Base-by-base conservation (phyloP, 2,329 filamentous ascomycete genomes). In the Ceratocystiopsis sp. region DNA sequence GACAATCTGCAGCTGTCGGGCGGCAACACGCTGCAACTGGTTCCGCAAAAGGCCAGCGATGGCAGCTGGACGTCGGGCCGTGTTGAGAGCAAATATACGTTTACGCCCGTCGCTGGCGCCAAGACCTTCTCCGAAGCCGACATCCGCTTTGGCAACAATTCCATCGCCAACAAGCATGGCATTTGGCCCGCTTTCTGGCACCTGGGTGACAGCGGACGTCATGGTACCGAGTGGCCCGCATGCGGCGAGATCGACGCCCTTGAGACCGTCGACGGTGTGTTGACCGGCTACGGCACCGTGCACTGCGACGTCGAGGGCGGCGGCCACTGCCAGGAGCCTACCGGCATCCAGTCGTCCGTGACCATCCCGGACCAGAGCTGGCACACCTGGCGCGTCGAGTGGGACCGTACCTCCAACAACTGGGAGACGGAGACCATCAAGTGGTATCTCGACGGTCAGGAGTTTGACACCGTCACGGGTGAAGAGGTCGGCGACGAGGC, bases 131-230 rank as follows among this genome's bases (percentile, higher is more conserved):
- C 65, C 29, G 62, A 70, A 45, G 60, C 64, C 4, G 54, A 54
- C 14, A 55, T 73, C 35, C 60, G 63, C 19, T 58, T 71, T 19
- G 69, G 64, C 5, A 49, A 49, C 42, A 66, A 64, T 52, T 42
- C 52, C 3, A 32, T 41, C 9, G 37, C 39, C 15, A 53, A 56
- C 42, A 70, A 71, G 55, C 59, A 70, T 49, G 69, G 69, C 7
- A 59, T 72, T 37, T 73, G 69, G 69, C 69, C 69, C 0, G 69
- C 69, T 0, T 73, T 72, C 50, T 73, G 69, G 69, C 57, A 68
- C 17, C 58, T 73, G 10, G 68, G 69, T 8, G 60, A 69, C 41
- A 54, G 61, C 5, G 54, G 64, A 35, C 61, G 67, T 7, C 55
- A 60, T 32, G 66, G 65, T 1, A 60, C 57, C 3, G 33, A 50